A percentile compares a stretch with the other conserved stretches of the same genome.
phyloP scores from a whole-genome alignment of 192 early-diverging fungal genomes.

The Ambispora gerdemannii region DNA sequence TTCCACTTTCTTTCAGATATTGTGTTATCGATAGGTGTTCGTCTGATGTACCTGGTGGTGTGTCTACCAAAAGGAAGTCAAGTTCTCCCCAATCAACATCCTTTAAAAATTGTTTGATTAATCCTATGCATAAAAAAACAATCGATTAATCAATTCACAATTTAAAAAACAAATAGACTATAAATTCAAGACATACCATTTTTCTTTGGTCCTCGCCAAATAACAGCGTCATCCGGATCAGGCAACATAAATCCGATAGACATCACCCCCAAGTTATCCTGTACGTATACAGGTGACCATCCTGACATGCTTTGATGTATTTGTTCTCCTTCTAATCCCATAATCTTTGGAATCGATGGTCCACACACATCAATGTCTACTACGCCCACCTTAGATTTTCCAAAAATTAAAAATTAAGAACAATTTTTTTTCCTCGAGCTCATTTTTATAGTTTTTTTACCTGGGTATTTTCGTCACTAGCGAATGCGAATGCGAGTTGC shows the following conservation, averaged over 20 bases:
- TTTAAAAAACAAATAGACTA: not conserved
- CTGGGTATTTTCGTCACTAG: conserved; percentile 48
- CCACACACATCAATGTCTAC: conserved; percentile 97
- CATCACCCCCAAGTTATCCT: conserved; percentile 82
- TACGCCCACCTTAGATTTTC: conserved; percentile 62
- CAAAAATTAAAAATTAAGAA: not conserved
- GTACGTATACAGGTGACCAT: conserved; percentile 77
- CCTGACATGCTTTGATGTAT: conserved; percentile 81
- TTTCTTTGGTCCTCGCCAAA: conserved; percentile 96
- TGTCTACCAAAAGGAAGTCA: conserved; percentile 93
- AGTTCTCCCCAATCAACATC: conserved; percentile 93
- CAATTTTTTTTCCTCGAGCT: no score
- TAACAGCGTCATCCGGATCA: conserved; percentile 83
- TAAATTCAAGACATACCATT: conserved; percentile 50
- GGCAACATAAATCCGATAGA: conserved; percentile 91
- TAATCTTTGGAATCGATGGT: conserved; percentile 89
- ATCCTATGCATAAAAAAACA: conserved; percentile 35
- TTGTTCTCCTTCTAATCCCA: conserved; percentile 79
- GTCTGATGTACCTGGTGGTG: conserved; percentile 96
- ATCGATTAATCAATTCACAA: not conserved
- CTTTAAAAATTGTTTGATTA: conserved; percentile 95
- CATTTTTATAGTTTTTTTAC: conserved; percentile 1
- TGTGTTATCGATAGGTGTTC: conserved; percentile 90
- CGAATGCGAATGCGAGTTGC: conserved; percentile 83
- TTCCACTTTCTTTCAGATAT: conserved; percentile 68